Evolutionary conservation across 2,329 filamentous ascomycete species (phyloP).

Genomic region (Xylariaceae sp.): DNA sequence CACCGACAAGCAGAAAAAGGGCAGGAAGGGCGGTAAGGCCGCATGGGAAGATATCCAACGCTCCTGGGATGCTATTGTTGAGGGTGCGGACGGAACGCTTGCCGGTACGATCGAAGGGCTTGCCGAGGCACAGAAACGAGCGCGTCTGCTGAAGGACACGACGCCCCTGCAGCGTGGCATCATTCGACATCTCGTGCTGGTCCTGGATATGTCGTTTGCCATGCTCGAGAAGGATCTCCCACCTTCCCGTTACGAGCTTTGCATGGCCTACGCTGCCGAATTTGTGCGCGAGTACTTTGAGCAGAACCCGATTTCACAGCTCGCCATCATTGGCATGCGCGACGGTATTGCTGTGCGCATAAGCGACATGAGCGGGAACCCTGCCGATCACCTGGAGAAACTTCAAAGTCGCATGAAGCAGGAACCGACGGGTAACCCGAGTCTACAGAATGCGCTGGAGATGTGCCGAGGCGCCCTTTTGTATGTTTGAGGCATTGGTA

Average conservation of each 20-base stretch:
- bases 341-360: constrained; percentile 83
- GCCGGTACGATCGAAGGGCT: constrained; percentile 65
- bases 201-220: constrained; percentile 85
- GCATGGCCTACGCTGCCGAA: constrained; percentile 73
- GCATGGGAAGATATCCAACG: constrained; percentile 63
- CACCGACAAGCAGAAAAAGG: constrained; percentile 30
- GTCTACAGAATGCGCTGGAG: constrained; percentile 89
- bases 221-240: constrained; percentile 95
- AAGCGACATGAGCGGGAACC: constrained; percentile 87
- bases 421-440: constrained; percentile 69
- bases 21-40: constrained; percentile 40
- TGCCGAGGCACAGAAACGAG: constrained; percentile 75
- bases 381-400: constrained; percentile 76
- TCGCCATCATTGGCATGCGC: constrained; percentile 87
- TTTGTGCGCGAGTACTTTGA: constrained; percentile 96
- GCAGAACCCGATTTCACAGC: constrained; percentile 95
- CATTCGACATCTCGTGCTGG: constrained; percentile 88
- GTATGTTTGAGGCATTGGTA: constrained; percentile 39
- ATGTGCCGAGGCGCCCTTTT: constrained; percentile 91
- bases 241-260: constrained; percentile 78
- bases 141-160: constrained; percentile 80
- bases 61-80: constrained; percentile 68
- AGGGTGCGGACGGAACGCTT: constrained; percentile 74
- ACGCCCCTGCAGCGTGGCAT: constrained; percentile 94
- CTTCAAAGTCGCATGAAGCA: constrained; percentile 61